Base-by-base conservation (phyloP, 2,329 filamentous ascomycete genomes). In the Beauveria sp. region DNA sequence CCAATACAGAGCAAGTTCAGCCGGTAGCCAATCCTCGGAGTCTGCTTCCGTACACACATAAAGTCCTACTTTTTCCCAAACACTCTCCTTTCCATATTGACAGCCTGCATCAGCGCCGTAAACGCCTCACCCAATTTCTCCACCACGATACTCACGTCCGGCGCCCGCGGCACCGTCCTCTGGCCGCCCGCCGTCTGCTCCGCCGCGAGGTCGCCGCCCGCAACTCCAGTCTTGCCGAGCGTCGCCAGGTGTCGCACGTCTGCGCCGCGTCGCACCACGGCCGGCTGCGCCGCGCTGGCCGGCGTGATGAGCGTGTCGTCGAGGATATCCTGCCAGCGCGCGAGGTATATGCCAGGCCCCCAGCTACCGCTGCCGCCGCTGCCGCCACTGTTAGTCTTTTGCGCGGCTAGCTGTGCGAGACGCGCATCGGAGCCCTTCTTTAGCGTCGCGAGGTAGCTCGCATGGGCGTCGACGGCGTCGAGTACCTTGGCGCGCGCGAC, bases 301-400 rank as follows among this genome's bases (percentile, higher is more conserved):
- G 90, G 88, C 1, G 87, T 89, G 63, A 92, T 85, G 51, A 80
- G 71, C 0, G 89, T 90, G n/a, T 80, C 76, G 69, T 92, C 86
- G 3, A 92, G 76, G 7, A 92, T 76, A 1, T 82, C 77, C 69
- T 91, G 87, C 89, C 90, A 92, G 55, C 85, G 81, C 1, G 83
- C 79, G 26, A 92, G 80, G 68, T 89, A 92, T 52, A 88, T 83
- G 1, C 90, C 90, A 0, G 90, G 89, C 0, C 88, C 89, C 26
- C 78, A 79, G 58, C 81, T 67, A 55, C 28, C 6, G 12, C 50
- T 16, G n/a, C n/a, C 16, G 30, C 28, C 24, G 5, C 28, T 22
- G n/a, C 50, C 18, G 26, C 18, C 18, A 14, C 43, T 24, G n/a
- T 3, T 46, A 20, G 9, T 48, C 5, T 68, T 63, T 1, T 68